phyloP scores from a whole-genome alignment of 176 grass and related monocot species.

The Oryza nivara region DNA sequence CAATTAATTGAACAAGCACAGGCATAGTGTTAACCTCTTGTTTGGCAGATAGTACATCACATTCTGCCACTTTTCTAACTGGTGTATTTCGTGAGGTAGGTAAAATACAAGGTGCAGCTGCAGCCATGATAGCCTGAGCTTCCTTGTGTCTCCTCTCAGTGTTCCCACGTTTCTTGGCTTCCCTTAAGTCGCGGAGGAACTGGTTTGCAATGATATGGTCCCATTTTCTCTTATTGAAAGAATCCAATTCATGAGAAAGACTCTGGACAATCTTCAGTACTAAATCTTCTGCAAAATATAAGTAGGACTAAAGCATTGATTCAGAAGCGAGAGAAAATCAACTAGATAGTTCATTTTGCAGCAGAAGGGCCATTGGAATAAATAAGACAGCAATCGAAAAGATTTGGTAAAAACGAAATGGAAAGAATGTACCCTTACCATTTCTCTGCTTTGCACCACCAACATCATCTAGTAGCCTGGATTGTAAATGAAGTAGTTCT shows the following conservation, averaged over 20 bases:
- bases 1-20: conserved; percentile 28
- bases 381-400: not conserved
- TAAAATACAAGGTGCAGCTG: conserved; percentile 64
- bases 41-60: conserved; percentile 48
- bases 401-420: not conserved
- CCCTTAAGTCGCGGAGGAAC: conserved; percentile 90
- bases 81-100: conserved; percentile 48
- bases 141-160: conserved; percentile 95
- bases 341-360: conserved; percentile 28
- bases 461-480: conserved; percentile 70
- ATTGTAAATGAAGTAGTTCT: conserved; percentile 86
- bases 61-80: conserved; percentile 74
- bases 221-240: conserved; percentile 80
- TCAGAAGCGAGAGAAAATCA: conserved; percentile 55
- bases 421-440: conserved; percentile 55
- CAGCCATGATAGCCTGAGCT: conserved; percentile 91
- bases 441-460: conserved; percentile 59
- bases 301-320: conserved; percentile 46
- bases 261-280: conserved; percentile 68
- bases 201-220: conserved; percentile 88
- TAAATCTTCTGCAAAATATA: conserved; percentile 79
- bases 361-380: conserved; percentile 10
- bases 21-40: conserved; percentile 60
- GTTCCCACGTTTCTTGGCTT: conserved; percentile 94
- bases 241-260: conserved; percentile 74